Base-by-base conservation (phyloP, 257 asterid species). In the Gentiana dahurica region DNA sequence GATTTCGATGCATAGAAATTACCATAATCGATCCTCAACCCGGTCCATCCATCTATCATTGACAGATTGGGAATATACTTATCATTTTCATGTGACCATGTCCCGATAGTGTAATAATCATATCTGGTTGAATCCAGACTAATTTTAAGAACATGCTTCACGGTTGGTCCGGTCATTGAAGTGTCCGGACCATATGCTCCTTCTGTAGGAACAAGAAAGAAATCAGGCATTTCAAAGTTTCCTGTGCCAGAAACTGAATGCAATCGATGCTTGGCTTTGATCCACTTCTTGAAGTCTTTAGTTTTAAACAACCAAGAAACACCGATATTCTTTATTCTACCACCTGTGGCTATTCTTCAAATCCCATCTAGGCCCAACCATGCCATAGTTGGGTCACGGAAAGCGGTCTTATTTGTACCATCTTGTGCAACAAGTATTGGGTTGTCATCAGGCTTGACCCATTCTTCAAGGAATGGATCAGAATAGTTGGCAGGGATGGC, bases 371-470 rank as follows among this genome's bases (percentile, higher is more conserved):
- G 64, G 58, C 76, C 84, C 61, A 53, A 3, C 97, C 97, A 89
- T 0, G 89, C 97, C 0, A 95, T 83, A 1, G 95, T 56, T 4
- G 97, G 97, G 46, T 89, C 97, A 1, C 97, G 94, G 61, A 89
- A 89, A 0, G 86, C 75, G 0, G 82, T 79, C 50, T 60, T 57
- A 65, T 85, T 83, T 0, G 79, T 45, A 32, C 73, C 62, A 0
- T 0, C 11, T 2, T 79, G 76, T 0, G 94, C 58, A 0, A 44
- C 61, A 4, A 88, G 73, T 34, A 88, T 47, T 0, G 97, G 97
- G 77, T 88, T 88, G 73, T 81, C 62, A 4, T 78, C 67, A 12
- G 97, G 94, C 58, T 88, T 85, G 75, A 72, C 47, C 97, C 95
- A 85, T 15, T 72, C 34, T 0, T 60, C 57, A 35, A 88, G 86